Conservation (phyloP, 768 basidiomycete genomes). For the Dendrothele bispora region DNA sequence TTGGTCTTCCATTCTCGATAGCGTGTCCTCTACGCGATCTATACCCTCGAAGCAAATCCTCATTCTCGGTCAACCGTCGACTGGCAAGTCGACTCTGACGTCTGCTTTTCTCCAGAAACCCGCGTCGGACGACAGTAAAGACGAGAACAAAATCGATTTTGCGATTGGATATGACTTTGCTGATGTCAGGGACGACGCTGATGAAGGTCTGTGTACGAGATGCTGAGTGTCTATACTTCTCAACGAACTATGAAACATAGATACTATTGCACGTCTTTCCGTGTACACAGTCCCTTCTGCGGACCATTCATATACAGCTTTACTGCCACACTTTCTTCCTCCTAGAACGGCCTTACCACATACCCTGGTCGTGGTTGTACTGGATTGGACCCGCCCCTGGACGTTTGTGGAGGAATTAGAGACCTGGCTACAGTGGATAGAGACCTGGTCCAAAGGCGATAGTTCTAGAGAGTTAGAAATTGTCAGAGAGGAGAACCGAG, state of each 20-base stretch:
- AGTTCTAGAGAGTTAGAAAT: slow-evolving; percentile 71
- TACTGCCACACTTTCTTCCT: slow-evolving; percentile 80
- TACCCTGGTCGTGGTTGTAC: slow-evolving; percentile 76
- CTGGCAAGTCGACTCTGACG: slow-evolving; percentile 77
- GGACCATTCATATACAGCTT: slow-evolving; percentile 62
- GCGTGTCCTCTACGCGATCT: slow-evolving; percentile 77
- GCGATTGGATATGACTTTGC: slow-evolving; percentile 92
- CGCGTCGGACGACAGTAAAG: slow-evolving; percentile 51
- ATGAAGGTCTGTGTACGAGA: slow-evolving; percentile 69
- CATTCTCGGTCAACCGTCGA: slow-evolving; percentile 74
- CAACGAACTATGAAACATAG: too few species aligned
- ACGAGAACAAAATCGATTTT: slow-evolving; percentile 68
- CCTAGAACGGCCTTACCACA: slow-evolving; percentile 66
- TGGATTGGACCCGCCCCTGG: slow-evolving; percentile 97
- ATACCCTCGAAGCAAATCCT: slow-evolving; percentile 88
- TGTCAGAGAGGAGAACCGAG: slow-evolving; percentile 75
- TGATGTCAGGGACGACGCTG: slow-evolving; percentile 87
- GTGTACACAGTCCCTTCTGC: slow-evolving; percentile 89
- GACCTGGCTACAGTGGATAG: slow-evolving; percentile 85
- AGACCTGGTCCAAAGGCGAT: slow-evolving; percentile 75
- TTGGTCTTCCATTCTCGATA: slow-evolving; percentile 92
- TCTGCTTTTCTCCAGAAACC: slow-evolving; percentile 73
- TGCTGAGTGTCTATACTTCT: background rate
- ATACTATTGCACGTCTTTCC: slow-evolving; percentile 85
- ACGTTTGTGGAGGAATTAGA: slow-evolving; percentile 84